These are phyloP conservation scores for Clathrus columnatus DNA, from an alignment of 768 basidiomycete genomes.

Conservation along the genomic window DNA sequence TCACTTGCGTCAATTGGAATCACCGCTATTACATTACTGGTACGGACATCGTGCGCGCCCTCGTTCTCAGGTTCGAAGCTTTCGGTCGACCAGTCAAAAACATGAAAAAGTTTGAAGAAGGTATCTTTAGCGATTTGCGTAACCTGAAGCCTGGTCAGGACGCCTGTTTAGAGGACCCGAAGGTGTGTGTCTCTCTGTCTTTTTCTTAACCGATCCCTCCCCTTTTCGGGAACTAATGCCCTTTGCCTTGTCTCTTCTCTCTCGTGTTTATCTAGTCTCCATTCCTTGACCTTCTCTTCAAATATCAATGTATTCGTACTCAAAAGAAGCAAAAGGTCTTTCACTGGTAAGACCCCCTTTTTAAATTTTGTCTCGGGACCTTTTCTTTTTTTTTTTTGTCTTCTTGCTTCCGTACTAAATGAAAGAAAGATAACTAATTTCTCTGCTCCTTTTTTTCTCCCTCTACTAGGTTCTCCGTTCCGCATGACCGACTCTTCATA, in stretches of 20 bases:
- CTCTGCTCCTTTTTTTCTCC: neutral
- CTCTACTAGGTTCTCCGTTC: conserved; percentile 79
- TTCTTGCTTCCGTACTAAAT: neutral
- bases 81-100: conserved; percentile 75
- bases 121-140: conserved; percentile 86
- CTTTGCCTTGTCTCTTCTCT: neutral
- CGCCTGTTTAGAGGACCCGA: conserved; percentile 92
- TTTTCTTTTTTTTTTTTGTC: neutral
- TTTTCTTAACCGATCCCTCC: neutral
- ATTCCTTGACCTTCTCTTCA: conserved; percentile 89
- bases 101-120: conserved; percentile 97
- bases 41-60: conserved; percentile 90
- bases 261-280: conserved; percentile 52
- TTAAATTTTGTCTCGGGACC: neutral
- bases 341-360: conserved; percentile 62
- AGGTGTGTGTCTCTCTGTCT: conserved; percentile 40
- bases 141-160: conserved; percentile 92
- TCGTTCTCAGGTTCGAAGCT: conserved; percentile 90
- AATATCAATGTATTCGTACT: conserved; percentile 93
- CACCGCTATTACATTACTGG: conserved; percentile 92
- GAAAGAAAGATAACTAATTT: conserved; percentile 1
- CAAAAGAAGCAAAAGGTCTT: conserved; percentile 99
- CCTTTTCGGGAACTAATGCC: neutral
- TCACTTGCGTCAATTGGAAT: conserved; percentile 88
- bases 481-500: conserved; percentile 93